Percentiles rank a stretch among this genome's conserved stretches.
Evolutionary conservation across 768 basidiomycete genomes (phyloP).

Genomic region (Leccinum incarnatum): DNA sequence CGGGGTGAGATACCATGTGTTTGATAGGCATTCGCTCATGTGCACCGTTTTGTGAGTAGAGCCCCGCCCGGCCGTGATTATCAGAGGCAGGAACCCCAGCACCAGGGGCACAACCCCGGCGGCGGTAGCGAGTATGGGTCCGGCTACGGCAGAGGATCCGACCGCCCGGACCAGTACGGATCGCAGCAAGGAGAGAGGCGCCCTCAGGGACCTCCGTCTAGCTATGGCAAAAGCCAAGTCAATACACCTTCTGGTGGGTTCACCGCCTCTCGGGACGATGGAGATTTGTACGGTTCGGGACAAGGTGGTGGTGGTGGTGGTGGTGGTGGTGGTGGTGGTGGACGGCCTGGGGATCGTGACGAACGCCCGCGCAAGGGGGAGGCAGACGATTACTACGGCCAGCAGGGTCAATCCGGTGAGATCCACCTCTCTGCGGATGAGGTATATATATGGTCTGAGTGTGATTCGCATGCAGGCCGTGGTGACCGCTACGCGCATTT

Average conservation of each 20-base stretch:
- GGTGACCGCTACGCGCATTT: constrained; percentile 19
- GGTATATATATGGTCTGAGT: constrained; percentile 3
- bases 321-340: background rate
- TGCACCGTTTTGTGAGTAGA: background rate
- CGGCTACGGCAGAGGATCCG: constrained; percentile 2
- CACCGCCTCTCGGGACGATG: constrained; percentile 8
- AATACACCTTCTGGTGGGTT: constrained; percentile 21
- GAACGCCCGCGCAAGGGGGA: constrained; percentile 16
- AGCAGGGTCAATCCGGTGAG: constrained; percentile 9
- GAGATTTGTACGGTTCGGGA: constrained; percentile 4
- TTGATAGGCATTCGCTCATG: background rate
- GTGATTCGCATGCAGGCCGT: constrained; percentile 4
- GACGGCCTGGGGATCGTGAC: background rate
- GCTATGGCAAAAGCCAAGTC: constrained; percentile 1
- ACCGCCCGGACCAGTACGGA: constrained; percentile 14
- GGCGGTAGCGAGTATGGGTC: background rate
- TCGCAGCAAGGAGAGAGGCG: constrained; percentile 7
- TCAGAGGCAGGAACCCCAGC: constrained; percentile 2
- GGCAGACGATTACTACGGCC: constrained; percentile 18
- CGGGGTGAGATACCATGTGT: constrained; percentile 9
- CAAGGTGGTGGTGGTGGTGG: constrained; percentile 4
- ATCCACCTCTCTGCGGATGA: background rate
- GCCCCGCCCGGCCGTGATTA: constrained; percentile 6
- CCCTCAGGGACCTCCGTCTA: constrained; percentile 1
- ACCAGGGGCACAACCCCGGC: constrained; percentile 7